phyloP scores from a whole-genome alignment of 805 yeast genomes.

The Metschnikowia corniflorae region DNA sequence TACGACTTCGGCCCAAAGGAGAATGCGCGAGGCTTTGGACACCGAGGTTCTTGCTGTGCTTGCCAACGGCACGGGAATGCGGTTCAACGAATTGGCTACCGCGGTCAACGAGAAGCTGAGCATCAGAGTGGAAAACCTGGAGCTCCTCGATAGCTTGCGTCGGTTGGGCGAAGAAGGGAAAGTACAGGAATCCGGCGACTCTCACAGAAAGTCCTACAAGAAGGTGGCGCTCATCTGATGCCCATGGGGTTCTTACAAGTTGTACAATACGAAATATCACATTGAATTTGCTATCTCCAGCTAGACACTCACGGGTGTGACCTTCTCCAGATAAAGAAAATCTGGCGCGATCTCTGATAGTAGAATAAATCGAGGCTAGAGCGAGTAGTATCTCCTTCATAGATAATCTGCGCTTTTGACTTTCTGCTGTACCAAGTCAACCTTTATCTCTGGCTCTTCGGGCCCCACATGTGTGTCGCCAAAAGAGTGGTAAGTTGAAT shows the following conservation, averaged over 20 bases:
- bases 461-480: no score
- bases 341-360: no score
- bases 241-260: no score
- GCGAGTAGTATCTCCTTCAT: no score
- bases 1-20: slow-evolving; percentile 81
- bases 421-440: not conserved
- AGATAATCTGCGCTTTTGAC: slow-evolving; percentile 8
- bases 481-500: not conserved
- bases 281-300: no score
- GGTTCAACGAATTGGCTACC: slow-evolving; percentile 56
- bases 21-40: slow-evolving; percentile 66
- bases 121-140: slow-evolving; percentile 64
- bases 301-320: no score
- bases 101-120: slow-evolving; percentile 64
- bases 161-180: slow-evolving; percentile 70
- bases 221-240: slow-evolving; percentile 19
- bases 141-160: slow-evolving; percentile 63
- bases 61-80: slow-evolving; percentile 47
- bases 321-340: no score
- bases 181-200: slow-evolving; percentile 67
- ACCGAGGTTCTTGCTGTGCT: slow-evolving; percentile 56
- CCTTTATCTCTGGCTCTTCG: not conserved
- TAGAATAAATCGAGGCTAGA: no score
- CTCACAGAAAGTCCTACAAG: slow-evolving; percentile 58
- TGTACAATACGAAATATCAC: no score